phyloP scores from a whole-genome alignment of 768 basidiomycete species.

The Boletellus emodensis region DNA sequence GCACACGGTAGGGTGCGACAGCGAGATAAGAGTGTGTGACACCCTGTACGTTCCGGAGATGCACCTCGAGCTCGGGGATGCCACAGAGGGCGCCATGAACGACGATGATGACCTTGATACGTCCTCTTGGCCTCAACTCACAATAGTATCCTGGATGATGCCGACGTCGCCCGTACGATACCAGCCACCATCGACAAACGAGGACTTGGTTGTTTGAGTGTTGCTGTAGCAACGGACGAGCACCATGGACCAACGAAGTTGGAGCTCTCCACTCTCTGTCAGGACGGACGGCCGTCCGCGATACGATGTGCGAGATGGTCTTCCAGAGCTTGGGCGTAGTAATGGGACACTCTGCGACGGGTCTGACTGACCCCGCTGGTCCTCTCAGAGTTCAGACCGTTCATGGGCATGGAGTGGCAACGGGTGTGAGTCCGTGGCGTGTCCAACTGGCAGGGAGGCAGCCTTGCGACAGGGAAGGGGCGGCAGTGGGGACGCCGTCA shows the following conservation, averaged over 20 bases:
- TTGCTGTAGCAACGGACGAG: slow-evolving; percentile 48
- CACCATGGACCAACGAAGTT: slow-evolving; percentile 39
- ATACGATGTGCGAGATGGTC: no score
- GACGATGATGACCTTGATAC: slow-evolving; percentile 39
- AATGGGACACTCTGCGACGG: no score
- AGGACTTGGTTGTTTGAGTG: slow-evolving; percentile 41
- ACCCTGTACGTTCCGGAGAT: slow-evolving; percentile 36
- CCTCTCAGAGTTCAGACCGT: no score
- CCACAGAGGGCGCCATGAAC: slow-evolving; percentile 39
- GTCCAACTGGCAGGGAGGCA: no score
- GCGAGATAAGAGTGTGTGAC: slow-evolving; percentile 31
- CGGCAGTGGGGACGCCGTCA: no score
- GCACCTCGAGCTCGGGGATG: slow-evolving; percentile 33
- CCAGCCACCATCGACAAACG: slow-evolving; percentile 50
- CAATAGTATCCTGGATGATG: slow-evolving; percentile 30
- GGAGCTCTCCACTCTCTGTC: slow-evolving; percentile 36
- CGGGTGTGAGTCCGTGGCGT: no score
- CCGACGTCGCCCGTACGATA: slow-evolving; percentile 60
- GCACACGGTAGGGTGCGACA: slow-evolving; percentile 35
- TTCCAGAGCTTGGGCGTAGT: no score
- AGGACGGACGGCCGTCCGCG: slow-evolving; percentile 26
- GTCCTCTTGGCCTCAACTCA: slow-evolving; percentile 35
- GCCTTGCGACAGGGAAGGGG: no score
- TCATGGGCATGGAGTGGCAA: no score
- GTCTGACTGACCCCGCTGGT: no score